A percentile compares a stretch with the other conserved stretches of the same genome.
These are phyloP conservation scores for Phaeosphaeriaceae sp. DNA, from an alignment of 2,329 filamentous ascomycete species.

Conservation along the genomic window DNA sequence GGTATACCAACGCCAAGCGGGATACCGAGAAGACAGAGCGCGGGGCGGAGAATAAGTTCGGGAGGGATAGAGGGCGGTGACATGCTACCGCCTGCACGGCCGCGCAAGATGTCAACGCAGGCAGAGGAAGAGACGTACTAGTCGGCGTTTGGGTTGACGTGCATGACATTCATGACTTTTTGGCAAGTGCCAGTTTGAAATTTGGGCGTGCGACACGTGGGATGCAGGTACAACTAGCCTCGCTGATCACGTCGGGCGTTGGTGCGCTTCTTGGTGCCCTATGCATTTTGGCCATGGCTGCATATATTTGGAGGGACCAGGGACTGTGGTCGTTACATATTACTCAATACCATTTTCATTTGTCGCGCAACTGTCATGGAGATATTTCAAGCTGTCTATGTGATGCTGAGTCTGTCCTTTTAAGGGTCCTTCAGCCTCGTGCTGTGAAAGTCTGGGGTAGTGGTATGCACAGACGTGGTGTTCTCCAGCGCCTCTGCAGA, in stretches of 20 bases:
- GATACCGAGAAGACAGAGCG: constrained; percentile 62
- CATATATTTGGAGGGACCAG: constrained; percentile 13
- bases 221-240: constrained; percentile 17
- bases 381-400: neutral
- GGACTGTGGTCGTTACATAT: constrained; percentile 29
- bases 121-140: constrained; percentile 68
- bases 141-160: constrained; percentile 14
- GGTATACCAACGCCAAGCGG: constrained; percentile 59
- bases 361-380: constrained; percentile 16
- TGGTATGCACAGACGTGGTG: constrained; percentile 15
- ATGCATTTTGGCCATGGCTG: constrained; percentile 11
- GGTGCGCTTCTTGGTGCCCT: constrained; percentile 3
- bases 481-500: constrained; percentile 14
- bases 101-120: constrained; percentile 59
- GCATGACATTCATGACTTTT: constrained; percentile 14
- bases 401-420: neutral
- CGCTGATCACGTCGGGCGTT: constrained; percentile 4
- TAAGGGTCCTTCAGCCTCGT: neutral
- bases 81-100: constrained; percentile 57
- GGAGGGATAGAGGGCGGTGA: constrained; percentile 51
- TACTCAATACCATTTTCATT: constrained; percentile 39
- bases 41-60: constrained; percentile 50
- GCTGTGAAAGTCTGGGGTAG: constrained; percentile 21
- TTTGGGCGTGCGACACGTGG: constrained; percentile 12
- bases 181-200: constrained; percentile 18